Base-by-base conservation (phyloP, 352 stramenopile genomes). In the Globisporangium abappressorium region DNA sequence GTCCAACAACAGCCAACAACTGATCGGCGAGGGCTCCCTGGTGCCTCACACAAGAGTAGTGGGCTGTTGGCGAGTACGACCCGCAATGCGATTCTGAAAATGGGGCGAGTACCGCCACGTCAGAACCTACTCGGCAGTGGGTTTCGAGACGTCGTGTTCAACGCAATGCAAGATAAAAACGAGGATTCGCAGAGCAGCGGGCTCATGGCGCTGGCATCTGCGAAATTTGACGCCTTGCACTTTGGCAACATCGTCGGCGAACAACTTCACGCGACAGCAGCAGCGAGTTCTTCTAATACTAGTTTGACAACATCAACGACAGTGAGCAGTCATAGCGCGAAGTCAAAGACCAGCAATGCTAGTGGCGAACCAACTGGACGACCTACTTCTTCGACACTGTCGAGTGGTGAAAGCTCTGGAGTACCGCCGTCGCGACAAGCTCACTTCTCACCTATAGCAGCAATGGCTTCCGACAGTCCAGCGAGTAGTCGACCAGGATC, bases 111-210 rank as follows among this genome's bases (percentile, higher is more conserved):
- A 51, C 33, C 43, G 20, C 14, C 34, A 33, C 20, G 5, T 24
- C n/a, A 18, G 15, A 14, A 14, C 24, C 9, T 18, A 49, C 41
- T 49, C 15, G 41, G 41, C 7, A 20, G 24, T 34, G 65, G 33
- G 9, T 66, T 70, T 18, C 58, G 38, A 41, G 58, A 64, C 41
- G 65, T 66, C 15, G 65, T 70, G n/a, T 55, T 63, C 58, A 57
- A 61, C 15, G 58, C 58, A 5, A 70, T 70, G 58, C 36, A 53
- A n/a, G 54, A 5, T 15, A 49, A 15, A 1, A 66, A 20, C 38
- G 36, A 14, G n/a, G 3, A 22, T 26, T 15, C 41, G 5, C 36
- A 67, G 18, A n/a, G 41, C 6, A 49, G 26, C 5, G 12, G n/a
- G 5, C 22, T 18, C 30, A 68, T 57, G 36, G 34, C 28, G 1